Evolutionary conservation across 371 early-diverging fungal species (phyloP).

Genomic region (Syncephalis plumigaleata): DNA sequence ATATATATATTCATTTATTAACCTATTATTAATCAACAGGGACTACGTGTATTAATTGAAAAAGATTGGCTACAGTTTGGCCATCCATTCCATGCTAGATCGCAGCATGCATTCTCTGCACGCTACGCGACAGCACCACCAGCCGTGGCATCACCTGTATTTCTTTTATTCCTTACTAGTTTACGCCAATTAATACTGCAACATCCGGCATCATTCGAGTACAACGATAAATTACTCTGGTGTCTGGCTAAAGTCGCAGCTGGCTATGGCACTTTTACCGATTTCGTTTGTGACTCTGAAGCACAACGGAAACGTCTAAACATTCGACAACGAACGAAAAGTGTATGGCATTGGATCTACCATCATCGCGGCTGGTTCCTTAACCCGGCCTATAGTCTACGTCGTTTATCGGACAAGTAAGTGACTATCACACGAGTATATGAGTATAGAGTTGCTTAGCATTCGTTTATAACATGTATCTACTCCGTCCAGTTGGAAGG

Average conservation of each 20-base stretch:
- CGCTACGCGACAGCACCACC: neutral
- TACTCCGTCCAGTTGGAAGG: too few relatives aligned
- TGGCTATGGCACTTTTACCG: conserved; percentile 17
- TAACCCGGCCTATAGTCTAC: conserved; percentile 1
- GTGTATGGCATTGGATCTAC: conserved; percentile 17
- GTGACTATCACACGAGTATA: too few relatives aligned
- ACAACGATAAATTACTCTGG: conserved; percentile 16
- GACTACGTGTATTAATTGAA: conserved; percentile 17
- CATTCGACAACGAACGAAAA: conserved; percentile 11
- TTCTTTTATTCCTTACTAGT: conserved; percentile 19
- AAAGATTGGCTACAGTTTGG: conserved; percentile 20
- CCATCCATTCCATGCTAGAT: conserved; percentile 16
- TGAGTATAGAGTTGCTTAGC: too few relatives aligned
- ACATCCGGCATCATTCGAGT: conserved; percentile 15
- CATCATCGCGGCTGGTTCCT: conserved; percentile 9
- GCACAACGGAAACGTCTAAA: conserved; percentile 9
- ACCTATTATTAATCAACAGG: neutral
- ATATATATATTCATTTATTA: neutral
- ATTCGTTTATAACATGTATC: too few relatives aligned
- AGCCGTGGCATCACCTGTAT: conserved; percentile 14
- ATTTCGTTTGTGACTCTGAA: conserved; percentile 19
- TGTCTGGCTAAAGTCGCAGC: conserved; percentile 13
- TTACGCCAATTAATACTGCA: conserved; percentile 17
- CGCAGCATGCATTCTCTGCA: neutral
- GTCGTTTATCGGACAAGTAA: too few relatives aligned